Base-by-base conservation (phyloP, 257 asterid species). In the Anisodus acutangulus region DNA sequence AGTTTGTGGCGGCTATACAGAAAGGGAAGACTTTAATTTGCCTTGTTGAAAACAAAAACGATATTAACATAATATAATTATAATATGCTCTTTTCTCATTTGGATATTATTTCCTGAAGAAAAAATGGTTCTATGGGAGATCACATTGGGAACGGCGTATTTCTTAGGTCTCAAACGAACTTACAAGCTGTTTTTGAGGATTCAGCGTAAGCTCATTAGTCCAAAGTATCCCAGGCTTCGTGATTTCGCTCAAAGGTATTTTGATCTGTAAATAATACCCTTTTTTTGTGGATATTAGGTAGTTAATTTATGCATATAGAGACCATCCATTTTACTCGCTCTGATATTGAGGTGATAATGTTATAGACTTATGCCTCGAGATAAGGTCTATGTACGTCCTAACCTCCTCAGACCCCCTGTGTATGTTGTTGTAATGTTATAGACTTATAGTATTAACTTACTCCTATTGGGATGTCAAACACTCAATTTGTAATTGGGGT, bases 111-210 rank as follows among this genome's bases (percentile, higher is more conserved):
- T 41, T 3, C 6, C 45, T 41, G 4, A 41, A 41, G 5, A 16
- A 26, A 86, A 71, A 84, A 95, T 95, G 98, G 98, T 95, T 88
- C 85, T 95, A 39, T 95, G 98, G 98, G 98, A 95, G 91, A 89
- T 95, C 86, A 91, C 98, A 84, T 87, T 95, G 87, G 97, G 86
- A 8, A 92, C 98, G 49, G 98, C 98, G 74, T 95, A 95, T 87
- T 95, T 95, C 87, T 82, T 95, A 88, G 98, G 98, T 83, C 89
- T 95, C 63, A 91, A 85, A 84, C 90, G 97, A 87, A 95, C 98
- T 16, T 95, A 93, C 89, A 89, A 69, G 55, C 93, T 94, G 84
- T 95, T 93, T 74, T 90, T 95, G 83, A 93, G 67, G 91, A 89
- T 92, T 89, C 98, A 95, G 88, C 91, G 98, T 81, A 91, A 85